Conservation (phyloP, 192 early-diverging fungal genomes). For the Geosiphon pyriformis region DNA sequence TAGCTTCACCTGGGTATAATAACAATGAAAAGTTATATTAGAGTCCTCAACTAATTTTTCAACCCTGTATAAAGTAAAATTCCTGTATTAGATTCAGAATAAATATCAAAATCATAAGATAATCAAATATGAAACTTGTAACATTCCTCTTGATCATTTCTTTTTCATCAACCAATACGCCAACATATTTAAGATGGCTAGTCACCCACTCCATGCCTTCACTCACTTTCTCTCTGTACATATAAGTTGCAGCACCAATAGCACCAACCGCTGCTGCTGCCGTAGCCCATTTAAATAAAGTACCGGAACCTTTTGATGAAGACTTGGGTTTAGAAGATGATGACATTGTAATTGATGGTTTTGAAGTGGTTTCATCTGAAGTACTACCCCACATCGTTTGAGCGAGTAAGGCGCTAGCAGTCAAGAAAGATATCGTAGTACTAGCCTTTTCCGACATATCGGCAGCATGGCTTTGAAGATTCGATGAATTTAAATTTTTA, state of each 20-base stretch:
- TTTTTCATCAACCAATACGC: conserved; percentile 36
- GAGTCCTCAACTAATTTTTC: neutral
- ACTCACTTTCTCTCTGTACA: conserved; percentile 32
- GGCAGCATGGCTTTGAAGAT: neutral
- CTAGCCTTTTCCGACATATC: neutral
- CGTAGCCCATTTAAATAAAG: conserved; percentile 40
- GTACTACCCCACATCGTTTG: conserved; percentile 4
- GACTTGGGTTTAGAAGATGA: conserved; percentile 1
- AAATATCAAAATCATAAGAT: neutral
- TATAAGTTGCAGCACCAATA: conserved; percentile 36
- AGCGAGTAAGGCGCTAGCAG: conserved; percentile 1
- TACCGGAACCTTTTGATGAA: conserved; percentile 5
- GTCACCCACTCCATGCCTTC: conserved; percentile 30
- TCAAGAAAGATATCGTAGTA: conserved; percentile 1
- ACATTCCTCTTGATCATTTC: conserved; percentile 40
- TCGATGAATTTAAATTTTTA: too few relatives aligned
- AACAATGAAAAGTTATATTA: conserved; percentile 32
- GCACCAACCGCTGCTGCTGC: conserved; percentile 36
- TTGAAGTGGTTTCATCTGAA: neutral
- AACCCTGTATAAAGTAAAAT: neutral
- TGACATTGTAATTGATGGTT: conserved; percentile 1
- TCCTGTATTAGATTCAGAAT: neutral
- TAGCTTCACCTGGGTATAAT: conserved; percentile 33
- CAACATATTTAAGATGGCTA: conserved; percentile 48
- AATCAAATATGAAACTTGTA: neutral